Evolutionary conservation across 371 early-diverging fungal genomes (phyloP).

Genomic region (Apophysomyces variabilis): DNA sequence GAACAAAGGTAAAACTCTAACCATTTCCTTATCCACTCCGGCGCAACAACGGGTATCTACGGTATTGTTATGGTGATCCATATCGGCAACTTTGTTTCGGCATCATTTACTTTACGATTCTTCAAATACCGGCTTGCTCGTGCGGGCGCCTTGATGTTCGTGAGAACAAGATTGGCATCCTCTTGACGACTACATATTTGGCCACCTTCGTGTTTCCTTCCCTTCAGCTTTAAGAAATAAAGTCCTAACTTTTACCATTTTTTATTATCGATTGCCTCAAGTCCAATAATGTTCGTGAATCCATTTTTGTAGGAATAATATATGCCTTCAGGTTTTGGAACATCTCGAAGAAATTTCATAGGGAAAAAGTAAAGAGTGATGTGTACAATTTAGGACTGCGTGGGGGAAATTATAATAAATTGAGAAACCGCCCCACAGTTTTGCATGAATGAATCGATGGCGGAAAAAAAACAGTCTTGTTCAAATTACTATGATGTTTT

Average conservation of each 20-base stretch:
- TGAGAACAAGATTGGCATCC: conserved; percentile 34
- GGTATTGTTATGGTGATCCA: neutral
- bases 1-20: conserved; percentile 8
- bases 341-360: neutral
- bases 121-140: conserved; percentile 34
- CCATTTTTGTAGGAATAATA: conserved; percentile 31
- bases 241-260: conserved; percentile 14
- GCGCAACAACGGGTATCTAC: conserved; percentile 30
- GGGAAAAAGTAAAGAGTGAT: too few relatives aligned
- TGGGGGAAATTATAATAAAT: too few relatives aligned
- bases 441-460: too few relatives aligned
- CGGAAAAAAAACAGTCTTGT: too few relatives aligned
- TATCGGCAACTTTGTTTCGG: neutral
- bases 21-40: conserved; percentile 47
- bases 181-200: conserved; percentile 18
- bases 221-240: neutral
- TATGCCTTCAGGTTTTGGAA: conserved; percentile 19
- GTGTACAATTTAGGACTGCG: too few relatives aligned
- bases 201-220: conserved; percentile 26
- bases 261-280: conserved; percentile 19
- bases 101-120: conserved; percentile 23
- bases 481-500: too few relatives aligned
- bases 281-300: conserved; percentile 10
- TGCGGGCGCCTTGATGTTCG: conserved; percentile 34
- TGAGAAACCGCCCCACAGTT: too few relatives aligned